Conservation (phyloP, 2,329 filamentous ascomycete genomes). For the Xylariaceae sp. region DNA sequence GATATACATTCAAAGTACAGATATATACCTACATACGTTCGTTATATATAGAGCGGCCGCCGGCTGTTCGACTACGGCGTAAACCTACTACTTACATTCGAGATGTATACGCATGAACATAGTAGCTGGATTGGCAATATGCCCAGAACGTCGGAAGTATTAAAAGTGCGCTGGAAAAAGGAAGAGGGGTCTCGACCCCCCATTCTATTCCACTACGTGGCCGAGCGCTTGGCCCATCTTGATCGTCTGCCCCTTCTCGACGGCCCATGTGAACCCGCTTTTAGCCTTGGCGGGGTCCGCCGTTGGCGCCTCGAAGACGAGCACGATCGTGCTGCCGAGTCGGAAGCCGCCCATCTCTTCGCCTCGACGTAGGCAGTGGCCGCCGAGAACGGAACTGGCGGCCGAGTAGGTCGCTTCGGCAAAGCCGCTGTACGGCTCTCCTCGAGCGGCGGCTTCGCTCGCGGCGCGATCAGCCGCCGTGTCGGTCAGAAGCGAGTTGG, state of each 20-base stretch:
- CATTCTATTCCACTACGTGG: constrained; percentile 51
- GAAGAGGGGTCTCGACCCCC: background rate
- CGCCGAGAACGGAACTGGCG: constrained; percentile 71
- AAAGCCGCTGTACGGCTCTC: constrained; percentile 84
- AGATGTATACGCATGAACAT: too few species aligned
- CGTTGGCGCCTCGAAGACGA: constrained; percentile 91
- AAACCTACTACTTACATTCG: too few species aligned
- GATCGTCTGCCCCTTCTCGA: constrained; percentile 81
- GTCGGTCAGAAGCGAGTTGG: constrained; percentile 87
- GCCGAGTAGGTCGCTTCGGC: constrained; percentile 82
- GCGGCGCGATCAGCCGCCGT: constrained; percentile 85
- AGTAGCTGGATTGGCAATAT: too few species aligned
- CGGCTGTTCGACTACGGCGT: too few species aligned
- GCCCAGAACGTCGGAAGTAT: background rate
- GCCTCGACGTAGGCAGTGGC: constrained; percentile 76
- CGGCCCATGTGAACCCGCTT: constrained; percentile 76
- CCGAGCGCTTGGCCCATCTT: constrained; percentile 87
- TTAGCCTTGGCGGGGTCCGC: constrained; percentile 54
- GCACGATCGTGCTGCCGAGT: constrained; percentile 86
- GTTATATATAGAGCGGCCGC: too few species aligned
- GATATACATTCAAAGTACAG: too few species aligned
- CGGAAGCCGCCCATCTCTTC: constrained; percentile 99
- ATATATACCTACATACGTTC: too few species aligned
- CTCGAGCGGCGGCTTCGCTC: constrained; percentile 66
- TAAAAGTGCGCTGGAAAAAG: background rate